Evolutionary conservation across 1,139 yeast genomes (phyloP), one percentile per base, ranked within the genome.

Genomic region (Suhomyces kunorum): DNA sequence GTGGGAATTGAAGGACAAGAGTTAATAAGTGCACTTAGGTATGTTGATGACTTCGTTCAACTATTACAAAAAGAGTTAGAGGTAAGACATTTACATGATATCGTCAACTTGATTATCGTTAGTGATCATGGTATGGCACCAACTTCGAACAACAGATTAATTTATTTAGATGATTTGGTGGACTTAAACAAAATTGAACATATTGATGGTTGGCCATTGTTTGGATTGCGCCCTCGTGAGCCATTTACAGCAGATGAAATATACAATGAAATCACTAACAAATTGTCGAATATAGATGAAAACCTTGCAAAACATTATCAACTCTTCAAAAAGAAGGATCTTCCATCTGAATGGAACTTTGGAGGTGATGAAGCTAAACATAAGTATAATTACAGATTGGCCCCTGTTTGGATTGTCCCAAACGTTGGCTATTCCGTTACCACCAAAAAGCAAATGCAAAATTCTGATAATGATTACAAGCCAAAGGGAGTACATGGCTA

Each of bases 101-200:
- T 87, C 33, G 87, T 84, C 9, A 90, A 90, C 58, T 64, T 90
- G 17, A 65, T 90, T 0, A 66, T 90, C 35, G 85, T 89, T 1
- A 87, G 96, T 38, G 96, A 89, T 57, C 96, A 89, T 58, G 97
- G 97, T 6, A 88, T 89, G 96, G 85, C 95, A 0, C 94, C 95
- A 2, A 85, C 95, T 1, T 76, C 88, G 0, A 77, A 81, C 46
- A 71, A 75, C 13, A 66, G 96, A 40, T 57, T 85, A 7, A 64
- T 87, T 2, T 80, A 78, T 50, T 61, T 87, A 41, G 95, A 87
- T 56, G 92, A 87, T 49, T 47, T 85, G 13, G 62, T 87, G 7
- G 81, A 83, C 51, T 48, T 74, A 47, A 53, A 60, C 2, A 66
- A 72, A 32, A 71, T 86, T 36, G 83, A 80, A 42, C 82, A 81